Evolutionary conservation across 73 alveolate species (phyloP), one percentile per base, ranked within the genome.

Genomic region (Paramecium sexaurelia): DNA sequence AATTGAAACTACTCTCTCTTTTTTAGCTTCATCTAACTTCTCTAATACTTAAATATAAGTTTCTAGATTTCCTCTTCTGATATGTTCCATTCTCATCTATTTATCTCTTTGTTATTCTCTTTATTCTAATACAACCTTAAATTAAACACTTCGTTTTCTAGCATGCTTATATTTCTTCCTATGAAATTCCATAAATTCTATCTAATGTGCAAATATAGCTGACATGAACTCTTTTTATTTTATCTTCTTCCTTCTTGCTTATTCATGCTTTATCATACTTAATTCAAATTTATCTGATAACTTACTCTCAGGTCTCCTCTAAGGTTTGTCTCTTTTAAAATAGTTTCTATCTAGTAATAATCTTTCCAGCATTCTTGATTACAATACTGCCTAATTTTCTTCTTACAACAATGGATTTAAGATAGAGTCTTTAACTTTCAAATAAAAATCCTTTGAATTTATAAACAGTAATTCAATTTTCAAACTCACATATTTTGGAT

Each of bases 1-100:
- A 85, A 98, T 96, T 85, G 98, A 97, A 47, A 96, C 92, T 41
- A 98, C 95, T 92, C 99, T 92, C 3, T 97, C 93, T 92, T 97
- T 98, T 95, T 98, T 98, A 40, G 99, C 97, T 35, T 96, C 94
- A 33, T 93, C 94, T 73, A 98, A 55, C 95, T 97, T 55, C 43
- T 61, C 83, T 8, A 61, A 61, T 26, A 29, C 39, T 43, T 93
- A 93, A 22, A 94, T 85, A 95, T 98, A 98, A 67, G 94, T 98
- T 41, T 96, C 99, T 93, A 98, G 92, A 85, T 97, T 95, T 91
- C 98, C 97, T 75, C 95, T 98, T 84, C 95, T 98, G 57, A 98
- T 86, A 24, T 93, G 97, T 82, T 96, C 96, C 55, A 98, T 95
- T 55, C 98, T 75, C 92, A 96, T 97, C 86, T 96, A 95, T 91